These are phyloP conservation scores for Penicillium riverlandense DNA, from an alignment of 495 filamentous ascomycete genomes.

Conservation along the genomic window DNA sequence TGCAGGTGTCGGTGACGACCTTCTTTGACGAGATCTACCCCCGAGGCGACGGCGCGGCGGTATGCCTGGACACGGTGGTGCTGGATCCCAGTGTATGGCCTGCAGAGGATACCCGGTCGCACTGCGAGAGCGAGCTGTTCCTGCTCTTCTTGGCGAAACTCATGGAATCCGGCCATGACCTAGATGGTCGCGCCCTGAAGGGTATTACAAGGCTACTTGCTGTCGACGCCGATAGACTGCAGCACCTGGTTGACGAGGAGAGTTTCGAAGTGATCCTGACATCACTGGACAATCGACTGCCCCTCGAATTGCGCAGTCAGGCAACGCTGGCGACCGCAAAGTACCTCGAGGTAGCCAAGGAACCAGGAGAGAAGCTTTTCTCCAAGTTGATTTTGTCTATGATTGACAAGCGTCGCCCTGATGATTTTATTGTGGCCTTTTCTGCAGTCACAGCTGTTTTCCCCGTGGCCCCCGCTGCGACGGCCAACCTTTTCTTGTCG, in stretches of 20 bases:
- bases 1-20: constrained; percentile 43
- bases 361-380: constrained; percentile 58
- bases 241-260: constrained; percentile 65
- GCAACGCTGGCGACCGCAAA: constrained; percentile 71
- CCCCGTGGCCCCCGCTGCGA: constrained; percentile 66
- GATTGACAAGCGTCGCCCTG: constrained; percentile 43
- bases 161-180: constrained; percentile 53
- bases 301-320: constrained; percentile 59
- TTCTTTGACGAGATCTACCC: constrained; percentile 53
- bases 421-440: constrained; percentile 67
- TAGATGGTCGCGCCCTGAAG: constrained; percentile 53
- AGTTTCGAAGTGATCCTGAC: constrained; percentile 71
- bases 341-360: constrained; percentile 68
- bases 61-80: constrained; percentile 48
- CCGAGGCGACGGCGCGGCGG: constrained; percentile 53
- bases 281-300: constrained; percentile 69
- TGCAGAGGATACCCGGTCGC: constrained; percentile 37
- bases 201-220: constrained; percentile 56
- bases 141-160: constrained; percentile 58
- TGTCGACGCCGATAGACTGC: constrained; percentile 50
- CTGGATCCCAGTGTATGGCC: constrained; percentile 53
- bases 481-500: constrained; percentile 69
- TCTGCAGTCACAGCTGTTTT: constrained; percentile 84
- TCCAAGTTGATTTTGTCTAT: constrained; percentile 56
- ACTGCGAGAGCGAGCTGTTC: constrained; percentile 55